Evolutionary conservation across 2,329 filamentous ascomycete species (phyloP), one percentile per base, ranked within the genome.

Genomic region (Claviceps quebecensis): DNA sequence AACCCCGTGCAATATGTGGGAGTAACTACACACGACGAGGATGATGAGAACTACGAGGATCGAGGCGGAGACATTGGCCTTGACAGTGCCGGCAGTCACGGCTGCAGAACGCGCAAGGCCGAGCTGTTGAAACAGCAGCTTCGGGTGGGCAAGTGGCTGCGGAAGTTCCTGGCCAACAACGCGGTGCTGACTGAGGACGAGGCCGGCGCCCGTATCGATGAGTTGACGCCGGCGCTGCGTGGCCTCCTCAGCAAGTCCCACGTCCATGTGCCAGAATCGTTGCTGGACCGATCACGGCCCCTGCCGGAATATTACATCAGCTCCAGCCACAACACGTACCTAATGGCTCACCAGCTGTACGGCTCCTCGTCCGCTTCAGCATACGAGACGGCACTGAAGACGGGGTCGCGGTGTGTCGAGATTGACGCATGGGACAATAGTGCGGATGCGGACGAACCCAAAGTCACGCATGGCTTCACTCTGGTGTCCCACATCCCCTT

Each of bases 251-350:
- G 75, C 54, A 75, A 72, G 56, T 72, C 76, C 36, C 77, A 83
- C 63, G 73, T 81, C 58, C 60, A 70, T 39, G 76, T 83, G 1
- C 81, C 81, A 0, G 54, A 63, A 2, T 65, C 73, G 50, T 63
- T 82, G 13, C 72, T 74, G 8, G 78, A 83, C 59, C 69, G 78
- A 52, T 77, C 73, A 11, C 70, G 79, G 56, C 76, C 81, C 1
- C 66, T 87, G 22, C 76, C 81, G 1, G 80, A 85, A 56, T 87
- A 87, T 65, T 86, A 81, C 60, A 78, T 87, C 66, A 84, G 79
- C 64, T 84, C 81, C 4, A 84, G 79, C 56, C 83, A 87, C 67
- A 87, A 87, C 64, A 87, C 83, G 0, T 87, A 87, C 58, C 69
- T 87, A 26, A 70, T 81, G 58, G 83, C 81, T 0, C 80, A 86